Percentiles rank a stretch among this genome's conserved stretches.
phyloP scores from a whole-genome alignment of 1,284 basidiomycete genomes.

The Rhodotorula sp. region DNA sequence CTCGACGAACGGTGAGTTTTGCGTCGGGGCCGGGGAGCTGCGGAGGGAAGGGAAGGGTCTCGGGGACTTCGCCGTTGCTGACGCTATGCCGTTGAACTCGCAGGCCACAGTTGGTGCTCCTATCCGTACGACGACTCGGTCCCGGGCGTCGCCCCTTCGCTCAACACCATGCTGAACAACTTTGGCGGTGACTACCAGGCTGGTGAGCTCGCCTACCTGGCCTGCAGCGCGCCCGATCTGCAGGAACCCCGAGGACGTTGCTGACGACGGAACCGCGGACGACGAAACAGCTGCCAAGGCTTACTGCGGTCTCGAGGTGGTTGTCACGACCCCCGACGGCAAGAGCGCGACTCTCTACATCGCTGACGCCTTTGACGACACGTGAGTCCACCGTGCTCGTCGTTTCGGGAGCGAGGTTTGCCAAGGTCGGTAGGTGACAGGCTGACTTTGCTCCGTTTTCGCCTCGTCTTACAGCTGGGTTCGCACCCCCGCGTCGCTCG shows the following conservation, averaged over 20 bases:
- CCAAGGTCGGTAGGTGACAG: too few species aligned
- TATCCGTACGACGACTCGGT: slow-evolving; percentile 25
- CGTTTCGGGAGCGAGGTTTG: rapidly evolving
- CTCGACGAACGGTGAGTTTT: slow-evolving; percentile 31
- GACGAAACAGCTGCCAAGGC: slow-evolving; percentile 36
- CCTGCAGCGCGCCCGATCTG: too few species aligned
- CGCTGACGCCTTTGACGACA: slow-evolving; percentile 37
- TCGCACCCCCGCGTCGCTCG: slow-evolving; percentile 28
- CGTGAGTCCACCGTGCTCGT: not conserved
- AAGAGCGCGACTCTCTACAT: slow-evolving; percentile 18
- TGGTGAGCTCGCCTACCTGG: too few species aligned
- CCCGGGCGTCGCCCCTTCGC: slow-evolving; percentile 29
- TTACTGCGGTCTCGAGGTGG: slow-evolving; percentile 38
- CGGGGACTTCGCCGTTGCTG: not conserved
- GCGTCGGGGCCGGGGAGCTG: not conserved
- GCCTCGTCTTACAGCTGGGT: slow-evolving; percentile 20
- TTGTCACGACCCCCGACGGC: slow-evolving; percentile 25
- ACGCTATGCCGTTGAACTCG: not conserved
- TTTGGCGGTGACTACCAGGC: slow-evolving; percentile 21
- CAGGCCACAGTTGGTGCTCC: not conserved
- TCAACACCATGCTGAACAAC: slow-evolving; percentile 34
- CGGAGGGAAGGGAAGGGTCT: too few species aligned
- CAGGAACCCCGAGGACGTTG: too few species aligned
- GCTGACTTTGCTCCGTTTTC: not conserved
- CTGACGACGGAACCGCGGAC: too few species aligned